Percentiles rank a stretch among this genome's conserved stretches.
Conservation (phyloP, 257 asterid species). For the Nicotiana tabacum region DNA sequence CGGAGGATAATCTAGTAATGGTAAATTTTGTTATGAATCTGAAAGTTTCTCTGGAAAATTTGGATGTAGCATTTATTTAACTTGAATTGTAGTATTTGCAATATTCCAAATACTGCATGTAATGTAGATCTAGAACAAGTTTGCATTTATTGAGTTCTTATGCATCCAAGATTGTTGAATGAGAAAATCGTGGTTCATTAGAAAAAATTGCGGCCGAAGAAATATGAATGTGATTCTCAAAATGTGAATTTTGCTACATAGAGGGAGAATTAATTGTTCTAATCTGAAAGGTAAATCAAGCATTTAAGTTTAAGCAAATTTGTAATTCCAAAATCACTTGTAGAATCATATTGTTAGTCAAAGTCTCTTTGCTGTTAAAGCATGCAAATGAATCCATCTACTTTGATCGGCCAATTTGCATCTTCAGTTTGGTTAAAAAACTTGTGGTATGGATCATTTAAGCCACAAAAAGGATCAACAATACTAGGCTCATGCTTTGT, state of each 20-base stretch:
- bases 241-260: neutral
- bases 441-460: neutral
- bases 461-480: neutral
- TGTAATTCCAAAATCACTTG: neutral
- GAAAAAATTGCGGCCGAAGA: neutral
- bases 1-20: neutral
- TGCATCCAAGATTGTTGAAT: neutral
- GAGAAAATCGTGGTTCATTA: neutral
- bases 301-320: neutral
- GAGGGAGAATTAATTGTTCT: neutral
- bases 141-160: neutral
- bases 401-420: neutral
- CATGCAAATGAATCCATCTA: neutral
- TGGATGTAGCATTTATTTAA: neutral
- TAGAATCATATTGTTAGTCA: conserved; percentile 5
- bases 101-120: neutral
- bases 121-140: neutral
- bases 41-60: neutral
- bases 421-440: neutral
- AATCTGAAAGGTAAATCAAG: neutral
- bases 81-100: neutral
- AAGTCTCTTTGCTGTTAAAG: neutral
- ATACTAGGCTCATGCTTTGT: neutral
- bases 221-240: neutral
- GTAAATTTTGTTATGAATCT: neutral